Evolutionary conservation across 176 grass and related monocot species (phyloP).

Genomic region (Aegilops sharonensis): DNA sequence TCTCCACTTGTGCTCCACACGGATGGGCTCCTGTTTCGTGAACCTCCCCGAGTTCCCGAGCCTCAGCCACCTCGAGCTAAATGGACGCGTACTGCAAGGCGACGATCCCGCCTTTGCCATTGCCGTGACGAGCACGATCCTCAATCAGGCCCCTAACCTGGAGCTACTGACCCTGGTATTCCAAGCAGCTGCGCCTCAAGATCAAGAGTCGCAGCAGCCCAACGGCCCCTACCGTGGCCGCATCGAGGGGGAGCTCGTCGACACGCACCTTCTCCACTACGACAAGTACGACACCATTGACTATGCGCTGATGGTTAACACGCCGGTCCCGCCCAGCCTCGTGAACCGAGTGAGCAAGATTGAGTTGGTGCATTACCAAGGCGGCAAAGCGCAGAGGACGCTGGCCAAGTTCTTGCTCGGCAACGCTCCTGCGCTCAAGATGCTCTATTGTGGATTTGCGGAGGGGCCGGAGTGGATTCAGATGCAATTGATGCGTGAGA

Average conservation of each 20-base stretch:
- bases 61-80: neutral
- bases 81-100: neutral
- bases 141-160: neutral
- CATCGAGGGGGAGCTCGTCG: too few relatives aligned
- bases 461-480: neutral
- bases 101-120: neutral
- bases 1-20: neutral
- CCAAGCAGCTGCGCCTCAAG: too few relatives aligned
- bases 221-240: too few relatives aligned
- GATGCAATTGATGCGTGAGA: neutral
- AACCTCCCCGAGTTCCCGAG: neutral
- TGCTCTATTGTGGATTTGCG: neutral
- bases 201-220: too few relatives aligned
- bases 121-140: neutral
- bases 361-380: neutral
- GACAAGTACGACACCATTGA: too few relatives aligned
- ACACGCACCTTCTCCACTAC: too few relatives aligned
- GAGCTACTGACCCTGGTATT: neutral
- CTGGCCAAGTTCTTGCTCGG: neutral
- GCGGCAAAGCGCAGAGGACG: neutral
- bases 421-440: neutral
- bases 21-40: neutral
- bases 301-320: too few relatives aligned
- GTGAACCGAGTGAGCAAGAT: neutral
- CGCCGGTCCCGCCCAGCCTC: too few relatives aligned